phyloP scores from a whole-genome alignment of 2,329 filamentous ascomycete species.

The Alternaria sp. region DNA sequence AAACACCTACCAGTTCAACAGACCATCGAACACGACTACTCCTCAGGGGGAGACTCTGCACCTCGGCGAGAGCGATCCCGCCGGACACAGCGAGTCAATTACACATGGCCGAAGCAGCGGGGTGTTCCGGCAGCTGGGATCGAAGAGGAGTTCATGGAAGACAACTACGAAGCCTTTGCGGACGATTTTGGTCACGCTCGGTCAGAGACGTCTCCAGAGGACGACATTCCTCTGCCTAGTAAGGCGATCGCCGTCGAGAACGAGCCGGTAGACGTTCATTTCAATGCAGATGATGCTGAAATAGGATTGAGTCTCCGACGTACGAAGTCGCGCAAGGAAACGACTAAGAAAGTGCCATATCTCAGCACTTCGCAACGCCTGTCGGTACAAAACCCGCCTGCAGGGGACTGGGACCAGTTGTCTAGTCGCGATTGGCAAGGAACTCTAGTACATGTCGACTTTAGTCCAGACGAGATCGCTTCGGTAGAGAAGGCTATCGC shows the following conservation, averaged over 20 bases:
- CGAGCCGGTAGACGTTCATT: conserved; percentile 25
- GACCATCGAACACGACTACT: conserved; percentile 20
- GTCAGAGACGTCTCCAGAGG: conserved; percentile 22
- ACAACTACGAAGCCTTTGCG: background rate
- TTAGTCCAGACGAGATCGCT: conserved; percentile 35
- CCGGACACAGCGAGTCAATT: conserved; percentile 35
- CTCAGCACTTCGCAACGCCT: conserved; percentile 30
- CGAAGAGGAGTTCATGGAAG: conserved; percentile 8
- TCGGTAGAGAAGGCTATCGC: conserved; percentile 25
- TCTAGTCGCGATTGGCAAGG: conserved; percentile 38
- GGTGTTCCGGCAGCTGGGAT: background rate
- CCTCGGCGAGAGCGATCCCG: conserved; percentile 23
- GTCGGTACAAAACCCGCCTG: conserved; percentile 15
- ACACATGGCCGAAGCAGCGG: conserved; percentile 32
- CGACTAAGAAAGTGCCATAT: conserved; percentile 31
- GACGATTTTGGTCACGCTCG: background rate
- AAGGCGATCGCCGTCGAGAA: conserved; percentile 23
- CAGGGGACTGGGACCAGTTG: conserved; percentile 34
- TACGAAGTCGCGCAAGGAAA: background rate
- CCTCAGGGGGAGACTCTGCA: conserved; percentile 26
- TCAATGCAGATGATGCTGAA: conserved; percentile 27
- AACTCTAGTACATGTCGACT: conserved; percentile 42
- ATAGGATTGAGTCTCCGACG: conserved; percentile 17
- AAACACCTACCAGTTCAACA: background rate
- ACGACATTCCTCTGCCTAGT: conserved; percentile 11